Base-by-base conservation (phyloP, 371 early-diverging fungal species). In the Mucor piriformis region DNA sequence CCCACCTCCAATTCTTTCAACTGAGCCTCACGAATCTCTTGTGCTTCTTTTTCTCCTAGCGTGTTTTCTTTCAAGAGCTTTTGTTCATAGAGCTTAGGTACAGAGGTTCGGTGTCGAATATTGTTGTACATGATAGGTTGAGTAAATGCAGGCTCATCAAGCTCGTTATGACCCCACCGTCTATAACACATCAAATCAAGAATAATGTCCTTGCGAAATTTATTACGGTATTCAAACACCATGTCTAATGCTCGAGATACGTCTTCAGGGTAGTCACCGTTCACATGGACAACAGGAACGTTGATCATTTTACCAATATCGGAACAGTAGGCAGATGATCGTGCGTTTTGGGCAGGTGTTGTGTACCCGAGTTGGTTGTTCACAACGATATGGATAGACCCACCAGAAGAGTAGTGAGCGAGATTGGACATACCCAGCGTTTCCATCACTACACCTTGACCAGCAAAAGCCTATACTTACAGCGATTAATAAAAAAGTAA, bases 311-410 rank as follows among this genome's bases (percentile, higher is more conserved):
- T 98, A 48, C 88, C 97, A 59, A 97, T 87, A 61, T 97, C 98
- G 1, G 93, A 92, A 34, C 92, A 88, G 74, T 98, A 97, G 11
- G 84, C 76, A 20, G 95, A 90, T 4, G 94, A 94, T 18, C 98
- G 88, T 0, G 95, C 92, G 67, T 94, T 94, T 64, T 86, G 88
- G 8, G 96, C 92, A 10, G 93, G 92, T 10, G 97, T 97, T 0
- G 98, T 98, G 76, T 94, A 98, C 15, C 98, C 98, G 32, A 97
- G 81, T 76, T 98, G 98, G 72, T 98, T 98, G 73, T 98, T 97
- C 64, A 98, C 95, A 25, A 98, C 94, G 61, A 98, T 83, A 67
- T 98, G 98, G 15, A 98, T 74, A 3, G 94, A 90, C 2, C 98
- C 98, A 57, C 98, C 98, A 0, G 91, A 88, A 1, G 92, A 88